phyloP scores from a whole-genome alignment of 331 rosid species.

The Malus hybrid region DNA sequence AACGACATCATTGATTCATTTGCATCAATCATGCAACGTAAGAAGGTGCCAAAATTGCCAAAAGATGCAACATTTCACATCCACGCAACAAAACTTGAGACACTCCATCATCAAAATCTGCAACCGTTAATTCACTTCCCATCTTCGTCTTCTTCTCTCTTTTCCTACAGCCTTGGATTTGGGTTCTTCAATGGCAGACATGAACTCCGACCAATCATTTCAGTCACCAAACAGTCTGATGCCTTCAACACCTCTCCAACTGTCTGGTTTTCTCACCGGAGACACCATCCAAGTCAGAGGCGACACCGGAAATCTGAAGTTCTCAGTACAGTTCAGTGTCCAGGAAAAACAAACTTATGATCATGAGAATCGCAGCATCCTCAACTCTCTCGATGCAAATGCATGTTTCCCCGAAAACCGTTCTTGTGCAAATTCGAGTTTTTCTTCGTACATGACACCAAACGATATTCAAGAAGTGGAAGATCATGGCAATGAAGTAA shows the following conservation, averaged over 20 bases:
- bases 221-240: neutral
- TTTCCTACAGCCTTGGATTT: neutral
- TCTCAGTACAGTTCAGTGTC: conserved; percentile 15
- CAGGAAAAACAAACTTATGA: conserved; percentile 6
- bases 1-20: neutral
- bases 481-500: neutral
- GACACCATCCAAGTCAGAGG: conserved; percentile 21
- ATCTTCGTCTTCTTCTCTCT: neutral
- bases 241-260: conserved; percentile 19
- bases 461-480: conserved; percentile 1
- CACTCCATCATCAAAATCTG: neutral
- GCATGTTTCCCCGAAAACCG: neutral
- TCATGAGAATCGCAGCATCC: neutral
- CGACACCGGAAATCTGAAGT: conserved; percentile 10
- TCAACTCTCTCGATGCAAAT: neutral
- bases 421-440: neutral
- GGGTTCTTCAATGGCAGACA: conserved; percentile 3
- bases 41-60: neutral
- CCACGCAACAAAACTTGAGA: neutral
- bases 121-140: neutral
- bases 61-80: neutral
- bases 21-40: neutral
- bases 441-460: conserved; percentile 14
- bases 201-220: neutral
- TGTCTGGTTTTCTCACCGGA: conserved; percentile 21